Evolutionary conservation across 1,284 basidiomycete species (phyloP).

Genomic region (Cutaneotrichosporon sp.): DNA sequence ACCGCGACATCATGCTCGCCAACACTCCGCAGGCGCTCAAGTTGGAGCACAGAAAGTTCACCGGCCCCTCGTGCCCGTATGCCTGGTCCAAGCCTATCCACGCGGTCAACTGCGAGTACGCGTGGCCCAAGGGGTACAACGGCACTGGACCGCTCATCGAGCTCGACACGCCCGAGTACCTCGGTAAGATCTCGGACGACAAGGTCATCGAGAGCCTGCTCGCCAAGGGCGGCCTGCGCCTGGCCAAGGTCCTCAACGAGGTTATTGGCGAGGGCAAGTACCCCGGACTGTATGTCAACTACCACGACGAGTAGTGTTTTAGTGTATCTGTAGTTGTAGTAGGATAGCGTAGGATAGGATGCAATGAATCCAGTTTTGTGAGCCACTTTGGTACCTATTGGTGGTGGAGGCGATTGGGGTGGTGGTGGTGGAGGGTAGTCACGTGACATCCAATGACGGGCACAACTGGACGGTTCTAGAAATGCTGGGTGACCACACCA

Average conservation of each 20-base stretch:
- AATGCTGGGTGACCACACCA: background rate
- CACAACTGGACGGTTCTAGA: constrained; percentile 3
- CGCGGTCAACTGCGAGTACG: constrained; percentile 70
- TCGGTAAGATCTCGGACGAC: constrained; percentile 64
- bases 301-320: constrained; percentile 9
- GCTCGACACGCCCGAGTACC: constrained; percentile 80
- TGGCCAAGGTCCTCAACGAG: constrained; percentile 73
- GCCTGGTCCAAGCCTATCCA: constrained; percentile 65
- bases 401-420: background rate
- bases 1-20: constrained; percentile 15
- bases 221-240: constrained; percentile 74
- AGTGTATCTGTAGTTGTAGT: background rate
- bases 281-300: constrained; percentile 17
- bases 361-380: background rate
- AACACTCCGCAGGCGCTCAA: constrained; percentile 10
- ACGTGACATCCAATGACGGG: background rate
- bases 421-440: background rate
- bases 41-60: background rate
- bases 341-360: background rate
- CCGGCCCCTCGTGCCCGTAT: constrained; percentile 69
- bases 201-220: constrained; percentile 78
- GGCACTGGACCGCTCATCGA: constrained; percentile 60
- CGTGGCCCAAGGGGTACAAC: constrained; percentile 65
- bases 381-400: too few species aligned
- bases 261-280: constrained; percentile 20